Percentiles rank a stretch among this genome's conserved stretches.
These are phyloP conservation scores for Spirogloea muscicola DNA, from an alignment of 139 green algal genomes.

Conservation along the genomic window DNA sequence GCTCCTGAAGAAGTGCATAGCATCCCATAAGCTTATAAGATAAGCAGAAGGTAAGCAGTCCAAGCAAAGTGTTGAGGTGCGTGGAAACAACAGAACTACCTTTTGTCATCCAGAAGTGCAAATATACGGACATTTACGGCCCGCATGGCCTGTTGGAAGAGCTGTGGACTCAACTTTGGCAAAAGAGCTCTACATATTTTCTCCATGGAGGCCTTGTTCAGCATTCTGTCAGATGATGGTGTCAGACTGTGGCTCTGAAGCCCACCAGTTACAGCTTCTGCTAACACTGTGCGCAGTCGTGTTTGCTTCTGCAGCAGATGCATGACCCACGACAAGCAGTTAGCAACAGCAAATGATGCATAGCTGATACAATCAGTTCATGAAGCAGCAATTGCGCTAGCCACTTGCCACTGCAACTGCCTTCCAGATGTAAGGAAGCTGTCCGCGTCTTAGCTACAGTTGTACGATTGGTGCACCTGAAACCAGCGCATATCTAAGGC, in stretches of 20 bases:
- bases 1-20: too few relatives aligned
- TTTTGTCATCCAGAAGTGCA: too few relatives aligned
- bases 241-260: slow-evolving; percentile 1
- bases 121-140: slow-evolving; percentile 58
- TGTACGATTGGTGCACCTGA: neutral
- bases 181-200: slow-evolving; percentile 50
- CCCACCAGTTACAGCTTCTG: neutral
- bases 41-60: too few relatives aligned
- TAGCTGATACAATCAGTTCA: neutral
- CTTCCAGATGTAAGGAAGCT: neutral
- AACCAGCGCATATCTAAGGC: slow-evolving; percentile 38
- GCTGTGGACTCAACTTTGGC: slow-evolving; percentile 18
- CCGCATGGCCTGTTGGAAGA: slow-evolving; percentile 63
- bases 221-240: slow-evolving; percentile 39
- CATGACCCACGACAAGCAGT: neutral
- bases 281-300: neutral
- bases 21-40: too few relatives aligned
- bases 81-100: too few relatives aligned
- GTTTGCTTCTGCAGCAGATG: neutral
- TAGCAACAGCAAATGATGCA: neutral
- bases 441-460: neutral
- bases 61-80: too few relatives aligned
- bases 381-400: neutral
- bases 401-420: neutral
- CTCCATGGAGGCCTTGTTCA: slow-evolving; percentile 54